A percentile compares a stretch with the other conserved stretches of the same genome.
Evolutionary conservation across 2,329 filamentous ascomycete genomes (phyloP).

Genomic region (Stachybotrys elegans): DNA sequence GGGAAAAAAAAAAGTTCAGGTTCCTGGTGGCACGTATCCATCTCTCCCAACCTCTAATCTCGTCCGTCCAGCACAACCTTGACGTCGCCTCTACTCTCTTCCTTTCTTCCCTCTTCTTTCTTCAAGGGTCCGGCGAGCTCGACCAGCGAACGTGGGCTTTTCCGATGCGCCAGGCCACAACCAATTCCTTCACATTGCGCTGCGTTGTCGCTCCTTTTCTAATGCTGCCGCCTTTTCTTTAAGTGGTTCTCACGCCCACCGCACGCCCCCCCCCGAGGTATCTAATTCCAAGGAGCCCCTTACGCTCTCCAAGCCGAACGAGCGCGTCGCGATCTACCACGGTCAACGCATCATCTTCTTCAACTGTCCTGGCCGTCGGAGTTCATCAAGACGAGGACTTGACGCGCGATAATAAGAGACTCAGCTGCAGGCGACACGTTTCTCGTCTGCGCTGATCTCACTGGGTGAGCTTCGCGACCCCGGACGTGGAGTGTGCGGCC

Average conservation of each 20-base stretch:
- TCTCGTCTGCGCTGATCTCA: conserved; percentile 61
- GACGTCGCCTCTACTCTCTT: conserved; percentile 3
- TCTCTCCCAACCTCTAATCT: conserved; percentile 3
- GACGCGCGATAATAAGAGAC: conserved; percentile 35
- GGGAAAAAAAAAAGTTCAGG: conserved; percentile 1
- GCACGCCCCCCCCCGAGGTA: conserved; percentile 2
- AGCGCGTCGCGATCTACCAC: conserved; percentile 26
- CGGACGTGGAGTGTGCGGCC: not conserved
- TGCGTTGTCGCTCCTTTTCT: conserved; percentile 18
- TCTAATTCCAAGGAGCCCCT: conserved; percentile 15
- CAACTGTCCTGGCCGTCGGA: too few relatives aligned
- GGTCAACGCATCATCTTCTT: conserved; percentile 10
- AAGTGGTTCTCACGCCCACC: not conserved
- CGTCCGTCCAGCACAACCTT: not conserved
- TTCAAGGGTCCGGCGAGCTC: conserved; percentile 4
- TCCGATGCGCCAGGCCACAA: conserved; percentile 27
- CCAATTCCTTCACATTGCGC: conserved; percentile 10
- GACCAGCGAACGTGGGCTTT: conserved; percentile 9
- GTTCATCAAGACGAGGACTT: too few relatives aligned
- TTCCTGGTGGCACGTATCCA: not conserved
- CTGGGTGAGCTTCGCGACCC: conserved; percentile 36
- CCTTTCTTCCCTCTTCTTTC: conserved; percentile 8
- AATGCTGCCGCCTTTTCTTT: conserved; percentile 15
- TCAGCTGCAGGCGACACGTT: conserved; percentile 54
- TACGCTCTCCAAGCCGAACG: conserved; percentile 18